Percentiles rank a stretch among this genome's conserved stretches.
These are phyloP conservation scores for Zizania latifolia DNA, from an alignment of 176 grass and related monocot species.

Conservation along the genomic window DNA sequence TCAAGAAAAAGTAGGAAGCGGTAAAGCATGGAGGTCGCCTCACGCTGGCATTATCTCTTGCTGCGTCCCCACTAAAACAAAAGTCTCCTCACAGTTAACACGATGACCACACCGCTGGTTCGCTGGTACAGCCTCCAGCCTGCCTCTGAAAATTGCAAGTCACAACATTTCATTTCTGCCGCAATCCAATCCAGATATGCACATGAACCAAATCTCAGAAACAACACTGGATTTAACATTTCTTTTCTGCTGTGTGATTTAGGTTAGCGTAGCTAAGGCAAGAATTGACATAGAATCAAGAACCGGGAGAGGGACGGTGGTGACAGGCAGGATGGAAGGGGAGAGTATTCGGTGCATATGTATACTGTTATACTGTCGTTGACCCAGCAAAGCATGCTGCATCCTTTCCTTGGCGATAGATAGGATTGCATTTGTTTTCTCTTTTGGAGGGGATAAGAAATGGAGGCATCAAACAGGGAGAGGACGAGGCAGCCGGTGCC, in stretches of 20 bases:
- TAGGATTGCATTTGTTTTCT: constrained; percentile 8
- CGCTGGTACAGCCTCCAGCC: neutral
- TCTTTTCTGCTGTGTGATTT: neutral
- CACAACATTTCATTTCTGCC: too few species aligned
- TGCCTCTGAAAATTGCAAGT: neutral
- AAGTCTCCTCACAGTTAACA: neutral
- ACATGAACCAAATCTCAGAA: neutral
- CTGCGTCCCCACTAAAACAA: neutral
- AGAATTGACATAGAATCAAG: neutral
- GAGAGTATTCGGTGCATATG: constrained; percentile 18
- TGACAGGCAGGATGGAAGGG: neutral
- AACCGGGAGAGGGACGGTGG: neutral
- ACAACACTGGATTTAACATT: neutral
- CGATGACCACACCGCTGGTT: neutral
- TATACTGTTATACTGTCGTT: neutral
- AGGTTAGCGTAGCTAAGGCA: neutral
- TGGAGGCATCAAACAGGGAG: constrained; percentile 16
- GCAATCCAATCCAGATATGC: neutral
- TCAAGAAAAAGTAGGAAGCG: neutral
- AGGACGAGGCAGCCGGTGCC: constrained; percentile 9
- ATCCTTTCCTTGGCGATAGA: constrained; percentile 7
- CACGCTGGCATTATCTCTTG: constrained; percentile 9
- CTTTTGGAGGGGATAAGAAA: constrained; percentile 35
- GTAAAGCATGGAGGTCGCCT: neutral
- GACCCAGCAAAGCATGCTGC: constrained; percentile 12